phyloP scores from a whole-genome alignment of 177 flowering plant species.

The Vitis hybrid region DNA sequence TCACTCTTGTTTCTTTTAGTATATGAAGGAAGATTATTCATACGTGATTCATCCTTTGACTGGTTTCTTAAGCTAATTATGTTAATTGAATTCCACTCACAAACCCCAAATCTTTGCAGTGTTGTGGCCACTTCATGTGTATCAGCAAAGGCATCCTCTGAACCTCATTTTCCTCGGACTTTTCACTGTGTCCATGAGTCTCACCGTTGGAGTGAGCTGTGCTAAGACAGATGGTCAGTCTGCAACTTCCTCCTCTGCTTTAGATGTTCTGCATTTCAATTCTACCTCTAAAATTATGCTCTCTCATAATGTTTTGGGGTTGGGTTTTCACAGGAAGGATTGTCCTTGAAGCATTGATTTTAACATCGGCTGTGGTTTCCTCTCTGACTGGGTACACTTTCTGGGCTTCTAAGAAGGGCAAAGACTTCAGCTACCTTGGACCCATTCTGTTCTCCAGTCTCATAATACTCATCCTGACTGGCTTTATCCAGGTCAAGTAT shows the following conservation, averaged over 20 bases:
- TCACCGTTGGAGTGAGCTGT: conserved; percentile 82
- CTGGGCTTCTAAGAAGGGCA: conserved; percentile 99
- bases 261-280: neutral
- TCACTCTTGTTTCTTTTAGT: too few relatives aligned
- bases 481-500: conserved; percentile 76
- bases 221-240: conserved; percentile 90
- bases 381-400: conserved; percentile 89
- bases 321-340: conserved; percentile 63
- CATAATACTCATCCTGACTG: conserved; percentile 57
- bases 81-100: neutral
- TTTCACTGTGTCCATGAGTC: conserved; percentile 74
- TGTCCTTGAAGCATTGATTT: conserved; percentile 88
- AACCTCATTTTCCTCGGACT: conserved; percentile 90
- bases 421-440: conserved; percentile 94
- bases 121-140: conserved; percentile 76
- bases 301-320: neutral
- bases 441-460: conserved; percentile 88
- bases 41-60: neutral
- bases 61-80: neutral
- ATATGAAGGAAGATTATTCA: too few relatives aligned
- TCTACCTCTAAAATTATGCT: neutral
- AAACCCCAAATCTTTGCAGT: conserved; percentile 51
- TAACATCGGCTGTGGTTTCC: conserved; percentile 84
- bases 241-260: neutral
- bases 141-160: conserved; percentile 94